Percentiles rank a stretch among this genome's conserved stretches.
phyloP scores from a whole-genome alignment of 1,139 yeast species.

The Barnettozyma hawaiiensis region DNA sequence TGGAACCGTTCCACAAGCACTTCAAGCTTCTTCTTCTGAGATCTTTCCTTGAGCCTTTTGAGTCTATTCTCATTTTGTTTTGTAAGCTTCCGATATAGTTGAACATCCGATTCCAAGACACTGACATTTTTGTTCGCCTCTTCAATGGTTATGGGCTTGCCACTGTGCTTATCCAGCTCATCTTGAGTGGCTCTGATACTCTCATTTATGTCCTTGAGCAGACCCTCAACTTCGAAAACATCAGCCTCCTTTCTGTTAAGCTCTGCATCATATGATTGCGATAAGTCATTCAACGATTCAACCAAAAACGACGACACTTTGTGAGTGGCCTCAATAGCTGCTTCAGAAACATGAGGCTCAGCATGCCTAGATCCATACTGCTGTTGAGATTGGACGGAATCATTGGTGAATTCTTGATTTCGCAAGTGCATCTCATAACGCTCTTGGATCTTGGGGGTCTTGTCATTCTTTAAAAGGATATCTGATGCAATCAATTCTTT shows the following conservation, averaged over 20 bases:
- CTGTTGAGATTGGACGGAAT: background rate
- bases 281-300: conserved; percentile 46
- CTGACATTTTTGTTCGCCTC: conserved; percentile 16
- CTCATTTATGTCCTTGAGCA: conserved; percentile 35
- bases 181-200: conserved; percentile 33
- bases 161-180: conserved; percentile 28
- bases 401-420: conserved; percentile 10
- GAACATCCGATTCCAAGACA: conserved; percentile 23
- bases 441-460: conserved; percentile 23
- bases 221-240: conserved; percentile 37
- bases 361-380: conserved; percentile 12
- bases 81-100: conserved; percentile 26
- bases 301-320: conserved; percentile 37
- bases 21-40: conserved; percentile 51
- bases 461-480: conserved; percentile 36
- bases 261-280: conserved; percentile 50
- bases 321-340: conserved; percentile 47
- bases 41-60: conserved; percentile 42
- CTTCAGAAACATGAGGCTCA: conserved; percentile 38
- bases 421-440: conserved; percentile 22
- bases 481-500: conserved; percentile 74
- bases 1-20: conserved; percentile 41
- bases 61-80: conserved; percentile 28
- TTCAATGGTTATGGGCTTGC: conserved; percentile 19
- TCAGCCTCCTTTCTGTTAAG: conserved; percentile 46